Percentiles rank a stretch among this genome's conserved stretches.
These are phyloP conservation scores for Melampsora americana DNA, from an alignment of 1,284 basidiomycete species.

Conservation along the genomic window DNA sequence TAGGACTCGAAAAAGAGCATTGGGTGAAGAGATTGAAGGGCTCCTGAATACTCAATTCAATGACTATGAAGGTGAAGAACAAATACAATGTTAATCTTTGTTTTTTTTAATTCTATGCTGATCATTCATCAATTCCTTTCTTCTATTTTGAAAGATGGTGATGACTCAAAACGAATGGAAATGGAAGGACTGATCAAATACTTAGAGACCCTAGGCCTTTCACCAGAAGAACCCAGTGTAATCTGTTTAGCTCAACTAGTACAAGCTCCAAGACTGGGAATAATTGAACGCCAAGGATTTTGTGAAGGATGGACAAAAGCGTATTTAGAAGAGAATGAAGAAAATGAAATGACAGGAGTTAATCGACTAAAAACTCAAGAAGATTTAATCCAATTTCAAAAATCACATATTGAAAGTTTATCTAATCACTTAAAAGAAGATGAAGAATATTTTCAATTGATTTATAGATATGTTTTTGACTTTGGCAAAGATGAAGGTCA, in stretches of 20 bases:
- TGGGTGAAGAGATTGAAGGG: constrained; percentile 11
- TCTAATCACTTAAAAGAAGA: constrained; percentile 21
- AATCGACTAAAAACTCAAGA: not conserved
- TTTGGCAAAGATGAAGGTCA: constrained; percentile 44
- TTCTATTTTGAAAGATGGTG: constrained; percentile 1
- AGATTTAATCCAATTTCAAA: constrained; percentile 27
- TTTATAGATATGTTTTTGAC: constrained; percentile 43
- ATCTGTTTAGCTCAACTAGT: constrained; percentile 36
- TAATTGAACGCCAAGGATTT: constrained; percentile 21
- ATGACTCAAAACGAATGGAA: constrained; percentile 28
- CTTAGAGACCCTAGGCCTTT: constrained; percentile 13
- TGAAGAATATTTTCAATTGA: constrained; percentile 31
- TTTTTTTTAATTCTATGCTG: not conserved
- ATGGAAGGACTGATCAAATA: constrained; percentile 41
- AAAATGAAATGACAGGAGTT: not conserved
- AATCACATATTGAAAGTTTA: not conserved
- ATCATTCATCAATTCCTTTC: not conserved
- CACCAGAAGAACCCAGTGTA: constrained; percentile 41
- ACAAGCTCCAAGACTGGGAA: constrained; percentile 27
- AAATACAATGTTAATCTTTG: not conserved
- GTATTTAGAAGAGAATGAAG: not conserved
- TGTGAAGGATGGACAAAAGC: constrained; percentile 17
- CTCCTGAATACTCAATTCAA: constrained; percentile 35
- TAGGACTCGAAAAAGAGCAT: constrained; percentile 15
- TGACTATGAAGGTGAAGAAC: constrained; percentile 33